A percentile compares a stretch with the other conserved stretches of the same genome.
Evolutionary conservation across 768 basidiomycete species (phyloP).

Genomic region (Hydnum rufescens): DNA sequence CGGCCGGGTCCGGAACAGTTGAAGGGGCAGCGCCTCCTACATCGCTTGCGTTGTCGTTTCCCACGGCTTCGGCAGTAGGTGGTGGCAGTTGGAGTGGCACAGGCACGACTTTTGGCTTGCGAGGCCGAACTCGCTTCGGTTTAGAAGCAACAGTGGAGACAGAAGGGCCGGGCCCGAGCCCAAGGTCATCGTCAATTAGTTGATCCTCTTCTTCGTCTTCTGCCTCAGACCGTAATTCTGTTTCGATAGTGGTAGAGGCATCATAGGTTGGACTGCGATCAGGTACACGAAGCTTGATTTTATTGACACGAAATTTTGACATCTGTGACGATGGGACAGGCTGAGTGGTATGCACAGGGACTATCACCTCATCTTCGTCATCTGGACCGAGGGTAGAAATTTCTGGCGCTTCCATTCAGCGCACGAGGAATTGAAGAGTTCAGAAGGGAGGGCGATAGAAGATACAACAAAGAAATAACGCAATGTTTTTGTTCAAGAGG

Average conservation of each 20-base stretch:
- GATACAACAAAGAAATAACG: no score
- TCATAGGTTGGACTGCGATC: background rate
- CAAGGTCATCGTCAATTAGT: background rate
- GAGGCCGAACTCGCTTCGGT: background rate
- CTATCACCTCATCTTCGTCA: background rate
- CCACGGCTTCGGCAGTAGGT: background rate
- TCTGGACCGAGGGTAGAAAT: background rate
- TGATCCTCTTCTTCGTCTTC: background rate
- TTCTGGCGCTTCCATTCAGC: background rate
- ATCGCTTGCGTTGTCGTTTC: background rate
- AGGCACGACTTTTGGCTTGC: background rate
- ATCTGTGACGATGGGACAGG: background rate
- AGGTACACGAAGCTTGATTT: background rate
- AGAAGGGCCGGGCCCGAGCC: background rate
- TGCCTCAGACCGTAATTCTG: background rate
- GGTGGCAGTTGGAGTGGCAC: background rate
- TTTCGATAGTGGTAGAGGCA: background rate
- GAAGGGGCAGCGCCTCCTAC: background rate
- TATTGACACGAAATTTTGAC: background rate
- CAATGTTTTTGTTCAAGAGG: no score
- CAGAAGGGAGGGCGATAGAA: no score
- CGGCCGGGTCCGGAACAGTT: background rate
- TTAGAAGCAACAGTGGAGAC: background rate
- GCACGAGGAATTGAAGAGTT: no score
- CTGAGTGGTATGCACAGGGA: background rate